A percentile compares a stretch with the other conserved stretches of the same genome.
These are phyloP conservation scores for Rheum nobile DNA, from an alignment of 148 eudicot species.

Conservation along the genomic window DNA sequence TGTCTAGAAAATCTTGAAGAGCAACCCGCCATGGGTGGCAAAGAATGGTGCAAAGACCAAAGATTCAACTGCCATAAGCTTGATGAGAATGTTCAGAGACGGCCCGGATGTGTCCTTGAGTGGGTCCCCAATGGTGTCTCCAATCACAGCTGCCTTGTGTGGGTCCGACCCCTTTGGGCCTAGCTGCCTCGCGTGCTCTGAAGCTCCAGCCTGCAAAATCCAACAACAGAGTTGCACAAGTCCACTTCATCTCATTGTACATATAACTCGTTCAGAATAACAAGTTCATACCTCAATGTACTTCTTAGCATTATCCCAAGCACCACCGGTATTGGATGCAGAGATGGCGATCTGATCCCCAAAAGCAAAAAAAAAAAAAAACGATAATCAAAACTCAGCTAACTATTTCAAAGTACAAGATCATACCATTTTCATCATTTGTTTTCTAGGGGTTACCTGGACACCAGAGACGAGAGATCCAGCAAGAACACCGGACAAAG, in stretches of 20 bases:
- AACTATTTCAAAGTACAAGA: background rate
- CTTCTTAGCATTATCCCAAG: slow-evolving; percentile 91
- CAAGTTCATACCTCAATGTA: slow-evolving; percentile 60
- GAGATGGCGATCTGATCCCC: slow-evolving; percentile 60
- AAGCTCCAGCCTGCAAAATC: slow-evolving; percentile 56
- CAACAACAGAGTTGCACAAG: background rate
- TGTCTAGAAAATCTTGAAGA: slow-evolving; percentile 58
- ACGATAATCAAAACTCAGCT: background rate
- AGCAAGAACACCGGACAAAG: slow-evolving; percentile 49
- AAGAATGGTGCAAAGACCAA: slow-evolving; percentile 95
- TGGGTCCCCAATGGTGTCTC: slow-evolving; percentile 91
- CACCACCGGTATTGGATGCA: slow-evolving; percentile 92
- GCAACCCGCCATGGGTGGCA: slow-evolving; percentile 83
- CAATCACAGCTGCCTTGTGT: slow-evolving; percentile 90
- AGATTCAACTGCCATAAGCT: slow-evolving; percentile 96
- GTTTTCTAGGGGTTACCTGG: slow-evolving; percentile 23
- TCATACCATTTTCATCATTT: background rate
- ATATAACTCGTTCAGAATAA: background rate
- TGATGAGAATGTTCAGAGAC: slow-evolving; percentile 79
- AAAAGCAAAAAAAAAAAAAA: background rate
- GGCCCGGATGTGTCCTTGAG: slow-evolving; percentile 97
- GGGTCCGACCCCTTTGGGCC: slow-evolving; percentile 89
- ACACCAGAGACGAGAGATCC: slow-evolving; percentile 57
- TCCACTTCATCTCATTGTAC: no score
- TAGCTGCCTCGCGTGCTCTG: slow-evolving; percentile 62